Evolutionary conservation across 2,329 filamentous ascomycete genomes (phyloP).

Genomic region (Phialocephala sp.): DNA sequence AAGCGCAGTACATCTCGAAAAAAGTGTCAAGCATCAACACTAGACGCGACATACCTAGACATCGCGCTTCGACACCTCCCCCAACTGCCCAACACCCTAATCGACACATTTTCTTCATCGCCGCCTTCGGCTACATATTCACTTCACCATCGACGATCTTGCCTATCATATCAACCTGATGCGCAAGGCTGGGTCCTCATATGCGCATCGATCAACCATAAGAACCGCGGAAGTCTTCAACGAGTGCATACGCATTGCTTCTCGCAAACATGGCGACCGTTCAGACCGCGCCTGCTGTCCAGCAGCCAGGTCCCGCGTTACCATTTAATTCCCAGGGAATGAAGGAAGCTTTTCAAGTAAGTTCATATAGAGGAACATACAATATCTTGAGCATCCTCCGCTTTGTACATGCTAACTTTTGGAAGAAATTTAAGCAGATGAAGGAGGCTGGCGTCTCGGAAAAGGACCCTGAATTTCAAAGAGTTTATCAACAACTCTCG

Average conservation of each 20-base stretch:
- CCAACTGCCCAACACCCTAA: constrained; percentile 21
- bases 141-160: constrained; percentile 23
- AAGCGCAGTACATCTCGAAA: constrained; percentile 40
- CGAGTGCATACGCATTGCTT: constrained; percentile 21
- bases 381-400: constrained; percentile 14
- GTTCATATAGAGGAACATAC: constrained; percentile 37
- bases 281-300: constrained; percentile 72
- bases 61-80: constrained; percentile 33
- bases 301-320: constrained; percentile 67
- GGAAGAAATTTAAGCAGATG: constrained; percentile 87
- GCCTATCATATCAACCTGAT: constrained; percentile 38
- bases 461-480: constrained; percentile 86
- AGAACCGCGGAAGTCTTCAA: constrained; percentile 27
- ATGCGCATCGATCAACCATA: constrained; percentile 39
- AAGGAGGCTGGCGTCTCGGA: constrained; percentile 81
- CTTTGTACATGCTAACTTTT: constrained; percentile 39
- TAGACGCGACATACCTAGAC: constrained; percentile 33
- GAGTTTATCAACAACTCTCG: constrained; percentile 76
- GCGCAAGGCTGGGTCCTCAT: constrained; percentile 44
- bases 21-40: constrained; percentile 40
- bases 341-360: constrained; percentile 74
- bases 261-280: constrained; percentile 75
- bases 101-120: constrained; percentile 24
- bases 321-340: constrained; percentile 76
- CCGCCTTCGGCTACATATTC: constrained; percentile 30